phyloP scores from a whole-genome alignment of 345 rosid species.

The Raphanus raphanistrum region DNA sequence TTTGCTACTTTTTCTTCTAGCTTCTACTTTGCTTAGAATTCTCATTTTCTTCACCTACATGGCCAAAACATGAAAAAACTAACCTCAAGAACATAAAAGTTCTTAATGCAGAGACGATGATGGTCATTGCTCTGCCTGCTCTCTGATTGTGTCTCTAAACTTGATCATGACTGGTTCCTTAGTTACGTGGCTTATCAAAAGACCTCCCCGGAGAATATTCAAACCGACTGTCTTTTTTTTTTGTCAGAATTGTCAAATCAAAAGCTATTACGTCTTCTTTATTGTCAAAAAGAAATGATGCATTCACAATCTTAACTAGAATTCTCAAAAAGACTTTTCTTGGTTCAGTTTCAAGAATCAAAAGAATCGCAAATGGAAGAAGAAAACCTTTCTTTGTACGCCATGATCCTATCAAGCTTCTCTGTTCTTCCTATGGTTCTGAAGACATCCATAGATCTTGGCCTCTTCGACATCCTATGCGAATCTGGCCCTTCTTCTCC shows the following conservation, averaged over 20 bases:
- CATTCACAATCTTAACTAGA: background rate
- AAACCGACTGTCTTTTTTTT: background rate
- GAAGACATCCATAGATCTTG: slow-evolving; percentile 34
- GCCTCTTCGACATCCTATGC: slow-evolving; percentile 33
- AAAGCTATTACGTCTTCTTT: background rate
- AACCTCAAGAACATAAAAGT: background rate
- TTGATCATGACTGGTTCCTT: background rate
- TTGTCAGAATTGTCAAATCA: background rate
- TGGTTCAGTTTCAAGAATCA: slow-evolving; percentile 8
- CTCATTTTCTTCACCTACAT: slow-evolving; percentile 48
- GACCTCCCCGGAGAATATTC: background rate
- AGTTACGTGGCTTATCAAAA: background rate
- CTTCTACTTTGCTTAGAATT: slow-evolving; percentile 77
- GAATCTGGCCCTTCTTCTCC: slow-evolving; percentile 8
- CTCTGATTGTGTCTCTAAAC: no score
- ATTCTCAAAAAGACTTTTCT: background rate
- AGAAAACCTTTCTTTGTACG: slow-evolving; percentile 26
- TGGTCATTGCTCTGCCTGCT: no score
- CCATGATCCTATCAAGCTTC: slow-evolving; percentile 28
- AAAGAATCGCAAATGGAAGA: slow-evolving; percentile 27
- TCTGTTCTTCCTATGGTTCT: slow-evolving; percentile 40
- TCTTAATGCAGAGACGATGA: no score
- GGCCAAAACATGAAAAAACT: background rate
- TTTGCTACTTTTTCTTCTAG: slow-evolving; percentile 75
- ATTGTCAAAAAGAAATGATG: background rate